Conservation (phyloP, 1,284 basidiomycete genomes). For the Heliocybe sulcata region DNA sequence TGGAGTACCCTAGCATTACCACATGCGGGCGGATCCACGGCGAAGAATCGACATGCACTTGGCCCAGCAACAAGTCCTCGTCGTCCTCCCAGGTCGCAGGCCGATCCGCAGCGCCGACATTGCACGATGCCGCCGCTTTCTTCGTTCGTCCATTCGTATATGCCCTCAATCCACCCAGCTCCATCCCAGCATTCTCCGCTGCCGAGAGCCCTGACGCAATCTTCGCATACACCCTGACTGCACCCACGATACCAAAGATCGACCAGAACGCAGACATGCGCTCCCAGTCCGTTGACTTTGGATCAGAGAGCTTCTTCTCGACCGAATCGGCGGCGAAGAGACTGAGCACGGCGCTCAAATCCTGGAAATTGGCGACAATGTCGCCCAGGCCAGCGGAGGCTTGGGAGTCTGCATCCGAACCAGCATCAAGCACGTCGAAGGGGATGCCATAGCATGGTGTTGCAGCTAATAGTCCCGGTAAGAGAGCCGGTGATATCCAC, state of each 20-base stretch:
- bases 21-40: not conserved
- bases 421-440: not conserved
- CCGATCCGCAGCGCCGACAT: not conserved
- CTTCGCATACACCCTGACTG: not conserved
- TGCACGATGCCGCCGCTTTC: not conserved
- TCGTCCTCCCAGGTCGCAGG: not conserved
- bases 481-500: too few relatives aligned
- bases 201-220: not conserved
- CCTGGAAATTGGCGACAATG: not conserved
- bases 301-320: not conserved
- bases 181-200: not conserved
- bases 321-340: not conserved
- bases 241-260: not conserved
- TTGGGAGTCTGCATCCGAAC: not conserved
- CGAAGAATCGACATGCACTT: not conserved
- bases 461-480: too few relatives aligned
- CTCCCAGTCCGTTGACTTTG: not conserved
- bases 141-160: not conserved
- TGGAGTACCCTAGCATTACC: not conserved
- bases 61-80: not conserved
- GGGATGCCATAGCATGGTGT: too few relatives aligned
- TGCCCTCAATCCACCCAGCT: not conserved
- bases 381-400: not conserved
- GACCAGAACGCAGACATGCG: slow-evolving; percentile 1
- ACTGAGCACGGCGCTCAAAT: not conserved